Percentiles rank a stretch among this genome's conserved stretches.
Conservation (phyloP, 768 basidiomycete genomes). For the Ephemerocybe angulata region DNA sequence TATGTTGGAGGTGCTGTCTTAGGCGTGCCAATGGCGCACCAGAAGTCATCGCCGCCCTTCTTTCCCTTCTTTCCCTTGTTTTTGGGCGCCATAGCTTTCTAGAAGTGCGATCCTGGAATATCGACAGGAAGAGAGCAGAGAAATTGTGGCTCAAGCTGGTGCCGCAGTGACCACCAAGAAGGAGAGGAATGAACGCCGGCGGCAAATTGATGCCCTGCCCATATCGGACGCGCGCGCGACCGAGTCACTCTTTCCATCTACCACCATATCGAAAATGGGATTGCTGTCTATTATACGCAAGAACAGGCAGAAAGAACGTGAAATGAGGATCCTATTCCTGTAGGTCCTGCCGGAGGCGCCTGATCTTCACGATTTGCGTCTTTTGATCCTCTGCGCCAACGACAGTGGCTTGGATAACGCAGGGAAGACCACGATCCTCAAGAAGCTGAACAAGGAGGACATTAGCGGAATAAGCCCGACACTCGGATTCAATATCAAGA, state of each 20-base stretch:
- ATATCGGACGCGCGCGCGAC: background rate
- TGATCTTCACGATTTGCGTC: background rate
- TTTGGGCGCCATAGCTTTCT: slow-evolving; percentile 47
- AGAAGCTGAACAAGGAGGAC: slow-evolving; percentile 91
- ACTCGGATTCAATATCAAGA: slow-evolving; percentile 98
- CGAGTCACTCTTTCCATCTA: background rate
- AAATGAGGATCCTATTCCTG: slow-evolving; percentile 96
- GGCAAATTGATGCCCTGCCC: slow-evolving; percentile 7
- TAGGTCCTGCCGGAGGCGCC: slow-evolving; percentile 28
- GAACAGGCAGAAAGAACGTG: slow-evolving; percentile 90
- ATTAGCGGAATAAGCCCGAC: slow-evolving; percentile 87
- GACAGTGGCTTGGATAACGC: slow-evolving; percentile 94
- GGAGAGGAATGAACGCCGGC: background rate
- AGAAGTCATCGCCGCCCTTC: slow-evolving; percentile 79
- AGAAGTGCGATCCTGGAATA: slow-evolving; percentile 4
- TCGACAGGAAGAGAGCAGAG: background rate
- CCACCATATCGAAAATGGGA: slow-evolving; percentile 55
- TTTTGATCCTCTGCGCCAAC: slow-evolving; percentile 8
- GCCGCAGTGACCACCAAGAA: background rate
- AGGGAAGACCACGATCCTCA: slow-evolving; percentile 97
- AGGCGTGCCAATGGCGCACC: too few relatives aligned
- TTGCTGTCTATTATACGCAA: slow-evolving; percentile 96
- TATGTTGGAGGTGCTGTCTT: background rate
- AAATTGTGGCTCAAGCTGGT: background rate
- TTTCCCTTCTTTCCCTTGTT: slow-evolving; percentile 87